Conservation (phyloP, 768 basidiomycete genomes). For the Suillus americanus region DNA sequence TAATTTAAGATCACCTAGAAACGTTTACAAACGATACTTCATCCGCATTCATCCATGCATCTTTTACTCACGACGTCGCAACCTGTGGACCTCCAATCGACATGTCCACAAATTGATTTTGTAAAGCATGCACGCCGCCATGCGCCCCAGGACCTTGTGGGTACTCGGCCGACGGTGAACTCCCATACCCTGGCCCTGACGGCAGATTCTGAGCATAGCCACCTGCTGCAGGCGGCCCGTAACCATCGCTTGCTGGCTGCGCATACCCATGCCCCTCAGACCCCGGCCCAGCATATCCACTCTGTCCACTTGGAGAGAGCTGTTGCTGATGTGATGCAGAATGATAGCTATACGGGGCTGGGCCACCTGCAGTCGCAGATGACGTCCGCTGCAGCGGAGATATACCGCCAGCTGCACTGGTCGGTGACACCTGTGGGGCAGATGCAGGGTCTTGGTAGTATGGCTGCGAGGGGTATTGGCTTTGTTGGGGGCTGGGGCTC, state of each 20-base stretch:
- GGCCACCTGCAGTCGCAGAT: slow-evolving; percentile 1
- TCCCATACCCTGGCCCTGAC: slow-evolving; percentile 15
- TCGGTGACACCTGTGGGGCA: neutral
- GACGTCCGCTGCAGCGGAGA: neutral
- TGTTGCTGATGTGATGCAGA: slow-evolving; percentile 19
- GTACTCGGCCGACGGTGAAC: neutral
- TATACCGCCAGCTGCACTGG: neutral
- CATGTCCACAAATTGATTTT: slow-evolving; percentile 34
- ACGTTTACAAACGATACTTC: too few relatives aligned
- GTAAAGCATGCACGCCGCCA: slow-evolving; percentile 22
- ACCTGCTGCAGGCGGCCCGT: slow-evolving; percentile 16
- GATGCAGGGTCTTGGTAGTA: slow-evolving; percentile 19
- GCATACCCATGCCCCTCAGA: slow-evolving; percentile 20
- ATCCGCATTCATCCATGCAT: neutral
- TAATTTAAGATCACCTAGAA: neutral
- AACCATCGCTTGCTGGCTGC: slow-evolving; percentile 11
- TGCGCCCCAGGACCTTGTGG: neutral
- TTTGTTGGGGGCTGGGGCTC: slow-evolving; percentile 13
- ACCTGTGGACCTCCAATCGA: slow-evolving; percentile 18
- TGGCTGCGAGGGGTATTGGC: slow-evolving; percentile 15
- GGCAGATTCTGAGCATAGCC: slow-evolving; percentile 5
- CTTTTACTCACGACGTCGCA: slow-evolving; percentile 1
- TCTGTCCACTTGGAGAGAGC: slow-evolving; percentile 2
- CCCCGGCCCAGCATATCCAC: slow-evolving; percentile 11
- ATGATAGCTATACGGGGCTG: slow-evolving; percentile 18